Evolutionary conservation across 257 asterid genomes (phyloP).

Genomic region (Buddleja alternifolia): DNA sequence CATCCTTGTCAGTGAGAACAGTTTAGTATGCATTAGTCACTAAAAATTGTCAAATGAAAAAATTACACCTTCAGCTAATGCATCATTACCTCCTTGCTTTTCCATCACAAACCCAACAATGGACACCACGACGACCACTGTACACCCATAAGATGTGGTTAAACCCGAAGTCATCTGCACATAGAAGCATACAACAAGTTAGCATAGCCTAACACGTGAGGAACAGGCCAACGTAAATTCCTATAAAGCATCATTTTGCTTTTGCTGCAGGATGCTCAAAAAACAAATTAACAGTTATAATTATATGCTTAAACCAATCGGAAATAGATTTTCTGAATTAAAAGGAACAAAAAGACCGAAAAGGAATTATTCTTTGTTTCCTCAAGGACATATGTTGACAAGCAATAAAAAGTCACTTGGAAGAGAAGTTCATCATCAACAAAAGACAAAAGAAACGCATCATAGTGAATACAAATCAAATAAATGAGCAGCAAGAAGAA

Average conservation of each 20-base stretch:
- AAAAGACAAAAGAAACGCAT: conserved; percentile 5
- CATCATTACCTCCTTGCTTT: conserved; percentile 80
- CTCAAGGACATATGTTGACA: conserved; percentile 2
- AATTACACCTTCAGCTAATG: conserved; percentile 8
- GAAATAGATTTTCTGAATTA: background rate
- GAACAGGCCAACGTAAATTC: background rate
- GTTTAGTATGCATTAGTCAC: conserved; percentile 9
- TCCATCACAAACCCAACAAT: conserved; percentile 97
- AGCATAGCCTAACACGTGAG: conserved; percentile 10
- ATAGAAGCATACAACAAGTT: conserved; percentile 24
- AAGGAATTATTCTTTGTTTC: background rate
- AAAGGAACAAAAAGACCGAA: background rate
- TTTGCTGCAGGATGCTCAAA: conserved; percentile 1
- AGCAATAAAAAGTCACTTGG: conserved; percentile 21
- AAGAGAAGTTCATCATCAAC: conserved; percentile 4
- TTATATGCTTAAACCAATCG: background rate
- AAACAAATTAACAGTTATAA: background rate
- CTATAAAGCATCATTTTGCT: background rate
- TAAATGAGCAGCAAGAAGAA: conserved; percentile 9
- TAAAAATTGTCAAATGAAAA: background rate
- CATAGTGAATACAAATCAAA: conserved; percentile 1
- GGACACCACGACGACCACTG: conserved; percentile 98
- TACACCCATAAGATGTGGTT: conserved; percentile 91
- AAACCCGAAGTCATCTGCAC: conserved; percentile 88
- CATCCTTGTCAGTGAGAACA: conserved; percentile 55